A percentile compares a stretch with the other conserved stretches of the same genome.
Evolutionary conservation across 192 early-diverging fungal species (phyloP).

Genomic region (Obelidium mucronatum): DNA sequence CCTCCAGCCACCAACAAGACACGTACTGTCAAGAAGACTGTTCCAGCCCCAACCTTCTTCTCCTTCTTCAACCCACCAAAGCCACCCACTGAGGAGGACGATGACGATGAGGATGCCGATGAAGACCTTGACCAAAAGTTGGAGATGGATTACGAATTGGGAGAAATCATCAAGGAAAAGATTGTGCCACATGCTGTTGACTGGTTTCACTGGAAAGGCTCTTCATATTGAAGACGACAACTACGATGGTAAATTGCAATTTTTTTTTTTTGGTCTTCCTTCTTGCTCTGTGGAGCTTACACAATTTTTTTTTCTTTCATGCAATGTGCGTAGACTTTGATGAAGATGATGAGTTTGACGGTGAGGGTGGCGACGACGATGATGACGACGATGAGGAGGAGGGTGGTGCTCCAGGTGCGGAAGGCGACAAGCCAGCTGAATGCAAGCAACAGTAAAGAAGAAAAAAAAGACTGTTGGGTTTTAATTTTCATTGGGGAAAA

Average conservation of each 20-base stretch:
- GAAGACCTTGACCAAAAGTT: conserved; percentile 84
- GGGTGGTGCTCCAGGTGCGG: conserved; percentile 54
- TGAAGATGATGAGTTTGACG: conserved; percentile 74
- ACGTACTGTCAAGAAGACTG: conserved; percentile 95
- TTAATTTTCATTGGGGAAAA: too few species aligned
- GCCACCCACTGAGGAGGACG: conserved; percentile 75
- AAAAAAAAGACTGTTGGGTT: too few species aligned
- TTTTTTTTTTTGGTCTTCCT: conserved; percentile 14
- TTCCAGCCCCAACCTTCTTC: conserved; percentile 98
- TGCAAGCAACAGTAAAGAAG: conserved; percentile 66
- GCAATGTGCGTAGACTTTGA: too few species aligned
- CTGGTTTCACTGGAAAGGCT: conserved; percentile 99
- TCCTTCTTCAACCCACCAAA: conserved; percentile 86
- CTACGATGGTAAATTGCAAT: conserved; percentile 41
- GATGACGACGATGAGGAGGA: conserved; percentile 77
- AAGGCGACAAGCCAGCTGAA: conserved; percentile 38
- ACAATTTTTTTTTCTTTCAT: conserved; percentile 38
- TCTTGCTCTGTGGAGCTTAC: conserved; percentile 15
- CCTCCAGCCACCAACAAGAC: conserved; percentile 90
- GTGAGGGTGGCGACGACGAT: conserved; percentile 67
- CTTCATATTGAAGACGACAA: conserved; percentile 81
- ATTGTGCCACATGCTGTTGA: conserved; percentile 94
- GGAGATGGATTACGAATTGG: conserved; percentile 95
- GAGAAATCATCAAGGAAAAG: conserved; percentile 98
- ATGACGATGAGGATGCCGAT: conserved; percentile 74